Base-by-base conservation (phyloP, 2,329 filamentous ascomycete species). In the Colletotrichum sp. region DNA sequence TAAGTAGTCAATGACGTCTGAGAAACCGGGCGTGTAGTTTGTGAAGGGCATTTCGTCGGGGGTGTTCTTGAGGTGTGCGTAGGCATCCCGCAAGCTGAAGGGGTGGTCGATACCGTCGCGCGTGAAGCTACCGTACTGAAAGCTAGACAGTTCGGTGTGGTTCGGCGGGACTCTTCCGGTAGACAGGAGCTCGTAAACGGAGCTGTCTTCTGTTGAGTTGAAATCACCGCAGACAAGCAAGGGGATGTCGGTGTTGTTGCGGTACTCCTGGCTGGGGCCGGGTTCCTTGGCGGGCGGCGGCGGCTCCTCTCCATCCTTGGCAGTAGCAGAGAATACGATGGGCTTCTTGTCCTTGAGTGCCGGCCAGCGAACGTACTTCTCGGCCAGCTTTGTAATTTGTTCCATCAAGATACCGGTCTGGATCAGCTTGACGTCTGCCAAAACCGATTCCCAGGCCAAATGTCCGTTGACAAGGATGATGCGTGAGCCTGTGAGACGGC, bases 381-480 rank as follows among this genome's bases (percentile, higher is more conserved):
- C 95, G 0, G 96, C 95, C 68, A 96, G 89, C 84, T 96, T 97
- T 10, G 93, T 94, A 62, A 99, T 91, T 71, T 96, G 93, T 82
- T 99, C 96, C 94, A 99, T 95, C 79, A 99, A 84, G 78, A 99
- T 98, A 75, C 96, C 97, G 1, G 95, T 97, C 86, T 99, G 97
- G 28, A 99, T 95, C 59, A 98, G 90, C 88, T 99, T 99, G 85
- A 99, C 97, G 82, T 99, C 97, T 76, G 95, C 95, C 81, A 95
- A 93, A 6, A 91, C 93, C 3, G 95, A 95, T 81, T 99, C 96
- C 97, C 97, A 99, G 81, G 95, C 98, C 69, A 99, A 89, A 88
- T 99, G 97, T 7, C 95, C 95, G 82, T 99, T 99, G 79, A 95
- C 95, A 44, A 99, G 93, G 78, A 99, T 98, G 81, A 99, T 88